phyloP scores from a whole-genome alignment of 306 rosid species.

The Coriaria nepalensis region DNA sequence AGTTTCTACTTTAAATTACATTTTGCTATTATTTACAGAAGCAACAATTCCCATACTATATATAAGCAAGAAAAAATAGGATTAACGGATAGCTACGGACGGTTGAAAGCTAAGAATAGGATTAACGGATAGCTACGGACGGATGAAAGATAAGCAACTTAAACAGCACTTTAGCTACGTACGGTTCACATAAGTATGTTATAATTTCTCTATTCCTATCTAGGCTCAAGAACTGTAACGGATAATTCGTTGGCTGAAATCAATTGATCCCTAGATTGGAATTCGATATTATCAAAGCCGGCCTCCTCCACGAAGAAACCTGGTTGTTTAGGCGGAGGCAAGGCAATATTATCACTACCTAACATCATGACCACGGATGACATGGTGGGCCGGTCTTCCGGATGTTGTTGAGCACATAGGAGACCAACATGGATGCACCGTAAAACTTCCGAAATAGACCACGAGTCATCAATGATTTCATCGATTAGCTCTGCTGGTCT shows the following conservation, averaged over 20 bases:
- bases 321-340: slow-evolving; percentile 37
- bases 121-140: no score
- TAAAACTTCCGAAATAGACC: slow-evolving; percentile 12
- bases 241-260: slow-evolving; percentile 14
- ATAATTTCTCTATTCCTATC: slow-evolving; percentile 8
- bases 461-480: slow-evolving; percentile 12
- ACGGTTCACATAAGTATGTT: no score
- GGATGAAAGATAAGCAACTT: no score
- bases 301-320: slow-evolving; percentile 21
- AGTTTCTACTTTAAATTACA: no score
- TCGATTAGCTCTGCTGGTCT: slow-evolving; percentile 28
- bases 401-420: slow-evolving; percentile 32
- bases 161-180: no score
- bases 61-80: no score
- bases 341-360: slow-evolving; percentile 11
- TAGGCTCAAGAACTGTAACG: slow-evolving; percentile 16
- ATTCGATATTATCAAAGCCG: not conserved
- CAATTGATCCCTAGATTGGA: slow-evolving; percentile 4
- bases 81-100: no score
- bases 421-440: slow-evolving; percentile 40
- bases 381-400: slow-evolving; percentile 27
- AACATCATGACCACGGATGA: slow-evolving; percentile 29
- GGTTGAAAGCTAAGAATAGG: no score
- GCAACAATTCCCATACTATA: no score
- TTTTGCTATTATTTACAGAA: no score